phyloP scores from a whole-genome alignment of 2,329 filamentous ascomycete species.

The Lecanicillium sp. region DNA sequence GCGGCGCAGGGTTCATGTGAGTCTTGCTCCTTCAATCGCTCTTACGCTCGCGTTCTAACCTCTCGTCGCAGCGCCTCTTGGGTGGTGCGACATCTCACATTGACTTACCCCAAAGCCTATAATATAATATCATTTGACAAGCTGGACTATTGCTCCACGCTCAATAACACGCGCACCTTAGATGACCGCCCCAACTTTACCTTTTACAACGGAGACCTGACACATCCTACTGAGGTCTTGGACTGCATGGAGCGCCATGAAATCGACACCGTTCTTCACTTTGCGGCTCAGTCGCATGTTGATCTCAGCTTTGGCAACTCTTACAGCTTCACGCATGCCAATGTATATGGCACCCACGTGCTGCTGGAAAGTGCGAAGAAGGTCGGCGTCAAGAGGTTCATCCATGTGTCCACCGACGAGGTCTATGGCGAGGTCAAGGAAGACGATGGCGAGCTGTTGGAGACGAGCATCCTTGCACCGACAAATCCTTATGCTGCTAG shows the following conservation, averaged over 20 bases:
- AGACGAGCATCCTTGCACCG: conserved; percentile 66
- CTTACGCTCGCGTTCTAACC: conserved; percentile 1
- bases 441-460: conserved; percentile 61
- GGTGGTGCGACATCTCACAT: conserved; percentile 69
- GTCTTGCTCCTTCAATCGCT: conserved; percentile 19
- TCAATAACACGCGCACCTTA: conserved; percentile 69
- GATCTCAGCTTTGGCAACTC: conserved; percentile 78
- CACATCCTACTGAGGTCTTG: conserved; percentile 59
- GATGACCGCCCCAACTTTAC: conserved; percentile 63
- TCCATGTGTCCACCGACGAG: conserved; percentile 79
- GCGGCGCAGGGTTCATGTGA: conserved; percentile 80
- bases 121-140: conserved; percentile 80
- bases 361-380: conserved; percentile 70
- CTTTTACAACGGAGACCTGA: conserved; percentile 75
- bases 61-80: conserved; percentile 58
- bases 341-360: conserved; percentile 78
- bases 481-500: conserved; percentile 77
- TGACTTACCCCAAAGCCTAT: conserved; percentile 67
- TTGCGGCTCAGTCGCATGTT: conserved; percentile 80
- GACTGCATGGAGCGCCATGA: conserved; percentile 61
- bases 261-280: conserved; percentile 76
- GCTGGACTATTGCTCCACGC: conserved; percentile 71
- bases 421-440: conserved; percentile 75
- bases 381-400: conserved; percentile 61
- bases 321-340: conserved; percentile 72